These are phyloP conservation scores for Puccinellia tenuiflora DNA, from an alignment of 176 grass and related monocot species.

Conservation along the genomic window DNA sequence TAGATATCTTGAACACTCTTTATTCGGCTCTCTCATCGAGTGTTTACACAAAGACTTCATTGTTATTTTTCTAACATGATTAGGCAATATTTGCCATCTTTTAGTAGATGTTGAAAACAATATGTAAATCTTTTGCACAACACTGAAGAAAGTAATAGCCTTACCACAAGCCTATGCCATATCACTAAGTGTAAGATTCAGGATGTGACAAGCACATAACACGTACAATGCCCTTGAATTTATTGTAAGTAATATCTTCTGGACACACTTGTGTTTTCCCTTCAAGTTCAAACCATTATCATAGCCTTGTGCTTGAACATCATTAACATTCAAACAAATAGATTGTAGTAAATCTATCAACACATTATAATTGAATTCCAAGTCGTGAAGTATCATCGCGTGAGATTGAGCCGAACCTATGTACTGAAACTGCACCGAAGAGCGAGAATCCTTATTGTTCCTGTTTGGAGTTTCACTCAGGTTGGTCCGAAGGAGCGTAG, in stretches of 20 bases:
- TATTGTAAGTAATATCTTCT: too few species aligned
- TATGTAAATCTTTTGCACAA: not conserved
- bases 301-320: not conserved
- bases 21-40: too few species aligned
- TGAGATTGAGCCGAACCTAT: too few species aligned
- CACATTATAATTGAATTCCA: not conserved
- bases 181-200: not conserved
- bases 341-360: not conserved
- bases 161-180: not conserved
- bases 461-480: too few species aligned
- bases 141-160: not conserved
- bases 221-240: not conserved
- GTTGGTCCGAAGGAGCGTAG: too few species aligned
- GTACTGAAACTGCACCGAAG: too few species aligned
- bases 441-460: too few species aligned
- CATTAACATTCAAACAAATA: not conserved
- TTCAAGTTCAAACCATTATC: too few species aligned
- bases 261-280: too few species aligned
- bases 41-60: too few species aligned
- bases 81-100: not conserved
- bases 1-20: too few species aligned
- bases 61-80: not conserved
- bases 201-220: not conserved
- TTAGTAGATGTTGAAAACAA: not conserved
- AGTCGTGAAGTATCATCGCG: too few species aligned